Evolutionary conservation across 768 basidiomycete genomes (phyloP), one percentile per base, ranked within the genome.

Genomic region (Ramaria sp.): DNA sequence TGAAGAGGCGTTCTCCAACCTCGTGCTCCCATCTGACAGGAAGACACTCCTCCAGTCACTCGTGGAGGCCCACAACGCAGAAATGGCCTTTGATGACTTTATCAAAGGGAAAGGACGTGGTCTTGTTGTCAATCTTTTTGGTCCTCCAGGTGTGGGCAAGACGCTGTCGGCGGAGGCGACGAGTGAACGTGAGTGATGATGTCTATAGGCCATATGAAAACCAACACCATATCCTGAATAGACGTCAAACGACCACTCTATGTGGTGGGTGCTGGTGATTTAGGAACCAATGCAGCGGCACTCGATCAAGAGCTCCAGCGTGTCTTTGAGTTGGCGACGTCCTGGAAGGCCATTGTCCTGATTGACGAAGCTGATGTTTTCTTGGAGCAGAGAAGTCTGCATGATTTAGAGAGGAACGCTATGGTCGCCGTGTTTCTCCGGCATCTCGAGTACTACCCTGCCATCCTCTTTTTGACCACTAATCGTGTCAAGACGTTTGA

Each of bases 51-150:
- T 81, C 22, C 75, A 73, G 48, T 77, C 78, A 1, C 71, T 80
- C 2, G 73, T 80, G n/a, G 78, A 78, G 58, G 74, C 78, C 1
- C 79, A 82, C 59, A 76, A 77, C 61, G 67, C 68, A 15, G 73
- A 74, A 56, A 61, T 74, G 5, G 76, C 74, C 16, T 75, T 79
- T 58, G 77, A 79, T 52, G 81, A 82, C 56, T 79, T 82, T 57
- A 77, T 82, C 64, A 76, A 75, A 60, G 81, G 79, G 34, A 82
- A 83, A 61, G 82, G 81, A 0, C 77, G 78, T n/a, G 77, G 77
- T 13, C 66, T 79, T 36, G 77, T 83, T 18, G 69, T 81, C 47
- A 77, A 77, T 53, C 66, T 78, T 2, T 79, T 75, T 57, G 78
- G 79, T 10, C 77, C 78, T 30, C 79, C 80, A 0, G 79, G 80